A percentile compares a stretch with the other conserved stretches of the same genome.
Evolutionary conservation across 352 stramenopile species (phyloP).

Genomic region (Phytophthora pluvialis): DNA sequence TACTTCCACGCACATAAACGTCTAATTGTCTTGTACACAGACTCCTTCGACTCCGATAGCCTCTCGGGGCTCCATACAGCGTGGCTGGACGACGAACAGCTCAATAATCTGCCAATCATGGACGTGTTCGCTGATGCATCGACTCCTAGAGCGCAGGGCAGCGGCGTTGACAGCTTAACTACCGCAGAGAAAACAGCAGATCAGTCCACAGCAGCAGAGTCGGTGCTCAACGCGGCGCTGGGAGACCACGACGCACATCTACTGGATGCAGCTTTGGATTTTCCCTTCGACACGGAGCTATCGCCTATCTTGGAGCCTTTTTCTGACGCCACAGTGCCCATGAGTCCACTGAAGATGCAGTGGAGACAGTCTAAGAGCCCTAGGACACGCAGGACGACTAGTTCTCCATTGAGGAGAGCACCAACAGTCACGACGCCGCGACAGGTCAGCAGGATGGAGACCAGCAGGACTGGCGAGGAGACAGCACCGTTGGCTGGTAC

Average conservation of each 20-base stretch:
- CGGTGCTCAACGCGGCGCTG: constrained; percentile 44
- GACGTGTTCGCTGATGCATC: constrained; percentile 42
- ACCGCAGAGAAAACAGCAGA: constrained; percentile 36
- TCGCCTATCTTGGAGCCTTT: constrained; percentile 66
- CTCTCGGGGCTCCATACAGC: constrained; percentile 44
- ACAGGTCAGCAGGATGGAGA: constrained; percentile 18
- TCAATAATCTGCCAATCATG: constrained; percentile 39
- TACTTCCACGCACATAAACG: background rate
- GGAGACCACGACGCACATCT: constrained; percentile 35
- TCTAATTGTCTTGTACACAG: constrained; percentile 18
- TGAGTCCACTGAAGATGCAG: constrained; percentile 32
- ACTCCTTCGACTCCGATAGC: constrained; percentile 36
- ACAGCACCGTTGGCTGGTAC: constrained; percentile 12
- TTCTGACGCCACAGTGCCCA: constrained; percentile 25
- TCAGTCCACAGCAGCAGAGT: constrained; percentile 43
- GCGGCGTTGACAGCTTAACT: constrained; percentile 16
- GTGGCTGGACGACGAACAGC: constrained; percentile 61
- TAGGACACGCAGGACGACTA: constrained; percentile 15
- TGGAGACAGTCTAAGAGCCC: constrained; percentile 25
- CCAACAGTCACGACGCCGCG: constrained; percentile 10
- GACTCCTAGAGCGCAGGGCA: constrained; percentile 32
- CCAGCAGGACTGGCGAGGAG: constrained; percentile 10
- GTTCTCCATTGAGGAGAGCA: constrained; percentile 20
- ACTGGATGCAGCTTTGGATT: constrained; percentile 36
- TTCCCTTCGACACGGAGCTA: constrained; percentile 52